Evolutionary conservation across 148 eudicot genomes (phyloP).

Genomic region (Limonium bicolor): DNA sequence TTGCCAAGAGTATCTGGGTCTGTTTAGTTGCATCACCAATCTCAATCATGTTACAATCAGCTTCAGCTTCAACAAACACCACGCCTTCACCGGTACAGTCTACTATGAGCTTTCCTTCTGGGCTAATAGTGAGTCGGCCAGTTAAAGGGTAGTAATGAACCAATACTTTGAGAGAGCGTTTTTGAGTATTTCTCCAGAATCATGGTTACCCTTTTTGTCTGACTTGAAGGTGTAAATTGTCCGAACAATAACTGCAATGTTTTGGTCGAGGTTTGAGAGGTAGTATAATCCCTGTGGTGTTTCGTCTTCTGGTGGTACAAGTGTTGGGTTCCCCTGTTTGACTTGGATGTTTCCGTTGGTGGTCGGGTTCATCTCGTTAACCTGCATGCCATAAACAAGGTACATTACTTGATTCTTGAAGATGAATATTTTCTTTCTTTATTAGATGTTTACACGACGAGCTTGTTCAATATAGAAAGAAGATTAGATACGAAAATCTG

Average conservation of each 20-base stretch:
- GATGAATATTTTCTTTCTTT: neutral
- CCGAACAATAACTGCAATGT: constrained; percentile 29
- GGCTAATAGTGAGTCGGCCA: constrained; percentile 31
- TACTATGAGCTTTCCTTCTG: constrained; percentile 29
- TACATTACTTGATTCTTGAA: neutral
- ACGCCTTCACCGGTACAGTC: constrained; percentile 35
- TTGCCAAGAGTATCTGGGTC: constrained; percentile 26
- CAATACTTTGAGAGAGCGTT: constrained; percentile 26
- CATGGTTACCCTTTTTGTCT: constrained; percentile 19
- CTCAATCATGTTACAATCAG: constrained; percentile 23
- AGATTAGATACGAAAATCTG: too few relatives aligned
- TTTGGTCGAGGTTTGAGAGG: constrained; percentile 33
- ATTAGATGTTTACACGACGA: neutral
- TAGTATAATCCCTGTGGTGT: constrained; percentile 25
- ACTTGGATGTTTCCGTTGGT: constrained; percentile 9
- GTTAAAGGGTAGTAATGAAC: constrained; percentile 41
- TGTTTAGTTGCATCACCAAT: constrained; percentile 34
- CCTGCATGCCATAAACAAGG: neutral
- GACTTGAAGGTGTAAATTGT: constrained; percentile 28
- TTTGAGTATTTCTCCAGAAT: constrained; percentile 14
- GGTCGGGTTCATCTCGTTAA: neutral
- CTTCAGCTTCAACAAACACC: constrained; percentile 37
- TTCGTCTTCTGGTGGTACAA: constrained; percentile 22
- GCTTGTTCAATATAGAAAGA: neutral
- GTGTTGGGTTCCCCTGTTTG: constrained; percentile 11